phyloP scores from a whole-genome alignment of 345 rosid species.

The Durio zibethinus region DNA sequence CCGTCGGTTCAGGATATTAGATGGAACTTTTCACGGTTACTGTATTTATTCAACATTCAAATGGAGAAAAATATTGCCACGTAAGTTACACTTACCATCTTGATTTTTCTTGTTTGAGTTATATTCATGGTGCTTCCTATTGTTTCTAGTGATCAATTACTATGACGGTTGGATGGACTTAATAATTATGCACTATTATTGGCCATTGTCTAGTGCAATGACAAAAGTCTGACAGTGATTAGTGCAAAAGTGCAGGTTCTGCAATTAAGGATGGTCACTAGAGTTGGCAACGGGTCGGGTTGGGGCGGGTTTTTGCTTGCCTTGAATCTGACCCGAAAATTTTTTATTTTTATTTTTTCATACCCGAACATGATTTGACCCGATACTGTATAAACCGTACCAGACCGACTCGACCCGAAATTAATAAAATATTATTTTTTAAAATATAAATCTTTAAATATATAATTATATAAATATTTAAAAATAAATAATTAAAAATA shows the following conservation, averaged over 20 bases:
- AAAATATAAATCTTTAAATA: too few species aligned
- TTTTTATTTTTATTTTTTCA: too few species aligned
- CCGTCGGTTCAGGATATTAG: conserved; percentile 68
- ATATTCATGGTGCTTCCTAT: conserved; percentile 6
- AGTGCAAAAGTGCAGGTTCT: not conserved
- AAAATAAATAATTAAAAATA: too few species aligned
- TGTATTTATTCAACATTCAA: conserved; percentile 83
- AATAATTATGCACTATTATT: not conserved
- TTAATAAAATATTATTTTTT: too few species aligned
- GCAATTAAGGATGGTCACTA: not conserved
- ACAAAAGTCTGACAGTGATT: not conserved
- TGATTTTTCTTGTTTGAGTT: conserved; percentile 9
- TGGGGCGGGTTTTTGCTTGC: too few species aligned
- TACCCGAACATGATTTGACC: too few species aligned
- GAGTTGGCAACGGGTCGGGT: too few species aligned
- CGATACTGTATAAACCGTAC: too few species aligned
- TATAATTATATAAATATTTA: too few species aligned
- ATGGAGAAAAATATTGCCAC: conserved; percentile 87
- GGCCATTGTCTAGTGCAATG: not conserved
- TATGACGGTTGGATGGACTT: not conserved
- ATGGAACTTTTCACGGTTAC: conserved; percentile 68
- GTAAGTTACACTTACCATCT: conserved; percentile 50
- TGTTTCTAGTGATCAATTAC: not conserved
- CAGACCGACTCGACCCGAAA: too few species aligned
- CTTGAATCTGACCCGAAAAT: too few species aligned